phyloP scores from a whole-genome alignment of 1,139 yeast genomes.

The Nakaseomyces delphensis region DNA sequence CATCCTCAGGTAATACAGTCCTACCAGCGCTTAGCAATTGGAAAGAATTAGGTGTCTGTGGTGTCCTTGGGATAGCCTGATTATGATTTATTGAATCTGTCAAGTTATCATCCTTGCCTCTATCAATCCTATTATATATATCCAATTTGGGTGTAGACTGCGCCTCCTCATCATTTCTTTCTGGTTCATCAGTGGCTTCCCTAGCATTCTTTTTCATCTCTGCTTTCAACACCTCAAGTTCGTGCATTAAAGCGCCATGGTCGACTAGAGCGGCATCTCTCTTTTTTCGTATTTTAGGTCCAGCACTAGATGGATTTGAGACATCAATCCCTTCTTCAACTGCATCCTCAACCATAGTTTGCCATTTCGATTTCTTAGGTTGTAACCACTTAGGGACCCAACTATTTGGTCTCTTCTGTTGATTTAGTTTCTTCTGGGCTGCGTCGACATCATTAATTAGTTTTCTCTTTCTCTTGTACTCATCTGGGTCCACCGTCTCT shows the following conservation, averaged over 20 bases:
- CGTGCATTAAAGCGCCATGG: constrained; percentile 26
- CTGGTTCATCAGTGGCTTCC: too few relatives aligned
- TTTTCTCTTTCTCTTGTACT: constrained; percentile 69
- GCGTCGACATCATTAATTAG: constrained; percentile 77
- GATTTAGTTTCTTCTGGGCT: constrained; percentile 55
- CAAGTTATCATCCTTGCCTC: too few relatives aligned
- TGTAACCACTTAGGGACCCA: constrained; percentile 60
- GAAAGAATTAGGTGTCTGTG: constrained; percentile 17
- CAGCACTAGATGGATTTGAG: constrained; percentile 9
- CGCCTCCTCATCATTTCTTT: constrained; percentile 6
- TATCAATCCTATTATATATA: too few relatives aligned
- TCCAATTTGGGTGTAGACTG: neutral
- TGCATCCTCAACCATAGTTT: constrained; percentile 76
- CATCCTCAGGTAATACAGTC: constrained; percentile 26
- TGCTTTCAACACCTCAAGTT: constrained; percentile 21
- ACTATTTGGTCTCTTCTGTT: constrained; percentile 36
- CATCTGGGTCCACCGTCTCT: constrained; percentile 82
- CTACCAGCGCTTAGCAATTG: constrained; percentile 28
- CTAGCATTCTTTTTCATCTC: constrained; percentile 24
- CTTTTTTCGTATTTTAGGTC: constrained; percentile 10
- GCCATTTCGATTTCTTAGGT: constrained; percentile 48
- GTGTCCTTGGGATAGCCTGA: neutral
- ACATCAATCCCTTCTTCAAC: constrained; percentile 19
- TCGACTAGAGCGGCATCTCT: constrained; percentile 25
- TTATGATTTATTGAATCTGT: too few relatives aligned